Evolutionary conservation across 805 yeast species (phyloP), one percentile per base, ranked within the genome.

Genomic region (Zygoascus ofunaensis): DNA sequence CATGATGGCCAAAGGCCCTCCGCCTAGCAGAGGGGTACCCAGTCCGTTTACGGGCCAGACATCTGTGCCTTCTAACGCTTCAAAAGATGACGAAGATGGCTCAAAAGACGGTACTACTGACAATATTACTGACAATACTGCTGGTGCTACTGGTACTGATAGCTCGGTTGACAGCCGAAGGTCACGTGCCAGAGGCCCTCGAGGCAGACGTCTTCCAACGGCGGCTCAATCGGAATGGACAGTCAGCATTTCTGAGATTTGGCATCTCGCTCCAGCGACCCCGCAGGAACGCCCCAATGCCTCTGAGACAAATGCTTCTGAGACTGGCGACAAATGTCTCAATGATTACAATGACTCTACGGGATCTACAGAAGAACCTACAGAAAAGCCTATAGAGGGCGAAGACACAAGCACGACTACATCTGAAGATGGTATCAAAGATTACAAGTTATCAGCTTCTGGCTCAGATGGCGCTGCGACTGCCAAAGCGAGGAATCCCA

Each of bases 171-270:
- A 39, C 8, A 7, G 21, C 17, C 20, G 35, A 4, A 19, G 15
- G 17, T 39, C 51, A 19, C 41, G 57, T 7, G 50, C 57, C 1
- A 43, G 63, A 4, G 65, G 63, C 1, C 62, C 65, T 4, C 44
- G 44, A 10, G 52, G 53, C 19, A 51, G 65, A 5, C 51, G 64
- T 7, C 54, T 61, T 5, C 66, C 66, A 8, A 52, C 56, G 3
- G 44, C 43, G 17, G 63, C 61, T 15, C 55, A 58, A 46, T 47
- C 55, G 7, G 43, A 42, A 17, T 50, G 48, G 44, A 36, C 44
- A 3, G 50, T 54, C 5, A 49, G 48, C 1, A 43, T 45, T 2
- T 45, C 46, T 2, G 44, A 37, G 4, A 34, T 59, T 10, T 55
- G 59, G 59, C 38, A 7, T 26, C 7, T 26, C 12, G 30, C 7